Evolutionary conservation across 495 filamentous ascomycete species (phyloP), one percentile per base, ranked within the genome.

Genomic region (Pyronema domesticum): DNA sequence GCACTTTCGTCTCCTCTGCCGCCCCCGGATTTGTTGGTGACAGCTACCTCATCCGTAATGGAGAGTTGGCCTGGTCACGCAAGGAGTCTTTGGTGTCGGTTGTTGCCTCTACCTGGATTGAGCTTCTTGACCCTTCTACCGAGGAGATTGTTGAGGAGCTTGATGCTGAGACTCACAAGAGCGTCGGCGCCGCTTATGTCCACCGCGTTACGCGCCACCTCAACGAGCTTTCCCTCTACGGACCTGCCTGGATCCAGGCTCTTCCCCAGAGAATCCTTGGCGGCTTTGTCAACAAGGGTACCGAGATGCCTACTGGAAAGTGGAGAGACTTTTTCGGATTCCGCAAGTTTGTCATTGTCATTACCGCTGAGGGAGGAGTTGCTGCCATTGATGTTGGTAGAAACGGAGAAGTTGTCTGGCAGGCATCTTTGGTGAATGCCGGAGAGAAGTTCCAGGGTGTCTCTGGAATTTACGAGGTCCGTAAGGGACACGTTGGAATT

Each of bases 281-380:
- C 57, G 85, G 80, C 57, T 73, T 94, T n/a, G 48, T 84, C 19
- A 77, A 76, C 45, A 73, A 70, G 1, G 75, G 77, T 39, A 66
- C 60, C 14, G 55, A 44, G 1, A 65, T 65, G 7, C 58, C 57
- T 4, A 65, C 72, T 4, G 72, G 75, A n/a, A 72, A 73, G 39
- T 80, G 77, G 13, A 69, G 81, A 10, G 86, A 95, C 63, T 79
- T 75, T 63, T 96, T 95, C 65, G 91, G 89, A 30, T 85, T 94
- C 63, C 76, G 80, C 56, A 94, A 93, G 67, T 70, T 89, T 35
- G 76, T 82, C 6, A 72, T 95, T 57, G 73, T 93, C 44, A 89
- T 85, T 6, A 95, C 89, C 7, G 74, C 79, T 55, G 78, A 78
- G 53, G 89, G 89, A 7, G 78, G 84, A 51, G 67, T 96, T 7